These are phyloP conservation scores for Endothia cerciana DNA, from an alignment of 2,329 filamentous ascomycete genomes.

Conservation along the genomic window DNA sequence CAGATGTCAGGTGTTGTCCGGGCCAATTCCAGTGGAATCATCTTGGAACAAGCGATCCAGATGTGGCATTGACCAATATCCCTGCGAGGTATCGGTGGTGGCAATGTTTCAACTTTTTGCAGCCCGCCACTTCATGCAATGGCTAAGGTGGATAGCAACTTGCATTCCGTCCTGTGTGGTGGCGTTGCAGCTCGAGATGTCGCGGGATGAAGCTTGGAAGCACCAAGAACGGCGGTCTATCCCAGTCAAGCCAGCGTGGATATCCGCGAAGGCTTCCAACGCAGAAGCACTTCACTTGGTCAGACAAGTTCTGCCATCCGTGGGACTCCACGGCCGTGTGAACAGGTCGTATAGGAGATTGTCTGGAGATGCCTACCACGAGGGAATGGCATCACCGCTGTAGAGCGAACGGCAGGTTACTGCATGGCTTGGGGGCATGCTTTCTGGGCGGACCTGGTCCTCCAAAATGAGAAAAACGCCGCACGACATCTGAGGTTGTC, in stretches of 20 bases:
- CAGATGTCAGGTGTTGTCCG: background rate
- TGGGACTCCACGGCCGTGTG: background rate
- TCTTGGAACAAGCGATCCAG: background rate
- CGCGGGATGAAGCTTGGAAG: background rate
- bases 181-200: conserved; percentile 3
- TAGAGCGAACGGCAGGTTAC: background rate
- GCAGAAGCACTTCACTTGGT: background rate
- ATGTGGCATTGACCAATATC: background rate
- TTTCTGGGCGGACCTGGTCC: conserved; percentile 1
- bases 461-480: background rate
- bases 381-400: background rate
- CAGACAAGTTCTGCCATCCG: background rate
- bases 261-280: background rate
- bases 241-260: background rate
- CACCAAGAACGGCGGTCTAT: background rate
- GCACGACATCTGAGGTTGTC: conserved; percentile 10
- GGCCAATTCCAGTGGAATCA: background rate
- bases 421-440: background rate
- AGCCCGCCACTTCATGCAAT: conserved; percentile 13
- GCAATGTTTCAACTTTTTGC: background rate
- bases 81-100: conserved; percentile 1
- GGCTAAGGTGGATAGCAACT: background rate
- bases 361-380: background rate
- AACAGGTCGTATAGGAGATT: background rate
- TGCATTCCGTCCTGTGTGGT: background rate